Base-by-base conservation (phyloP, 345 rosid genomes). In the Eucalyptus paniculata region DNA sequence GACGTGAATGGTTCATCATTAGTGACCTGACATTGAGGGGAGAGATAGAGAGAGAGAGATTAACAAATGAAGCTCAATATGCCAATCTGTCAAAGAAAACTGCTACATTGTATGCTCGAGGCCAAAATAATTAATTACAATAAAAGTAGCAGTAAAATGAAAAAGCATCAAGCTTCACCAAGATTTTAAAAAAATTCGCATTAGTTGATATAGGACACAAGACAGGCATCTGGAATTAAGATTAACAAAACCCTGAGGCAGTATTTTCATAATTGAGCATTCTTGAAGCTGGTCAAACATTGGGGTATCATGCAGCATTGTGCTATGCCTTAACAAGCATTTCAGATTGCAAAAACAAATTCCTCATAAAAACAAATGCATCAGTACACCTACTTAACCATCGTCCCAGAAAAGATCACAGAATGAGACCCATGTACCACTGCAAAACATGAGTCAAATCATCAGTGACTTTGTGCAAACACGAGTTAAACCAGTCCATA, bases 1-100 rank as follows among this genome's bases (percentile, higher is more conserved):
- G 93, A 90, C 19, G 83, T 91, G 92, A 94, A 93, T 51, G 95
- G 92, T 87, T 94, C 97, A 83, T 94, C 97, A 67, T 90, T 89
- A 87, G 89, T 91, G 92, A 95, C 96, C 99, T 97, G 91, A 65
- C 69, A 81, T 42, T 42, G 81, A 17, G 5, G 2, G 3, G 37
- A 8, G 21, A 4, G 4, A 32, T 1, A 8, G 45, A 44, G 4
- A 3, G 72, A 37, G 45, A 77, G 83, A 77, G 45, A 77, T 77
- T 77, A 77, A 77, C 30, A 77, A 77, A 77, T 77, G 44, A 18
- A 50, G 37, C 44, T n/a, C 72, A n/a, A 67, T 81, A 30, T 16
- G 13, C 40, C 82, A 21, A 60, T 15, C 54, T 4, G 40, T 11
- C 32, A 67, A 42, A 28, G 58, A 32, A 67, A 88, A 87, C 42